Evolutionary conservation across 306 rosid species (phyloP).

Genomic region (Amphicarpaea edgeworthii): DNA sequence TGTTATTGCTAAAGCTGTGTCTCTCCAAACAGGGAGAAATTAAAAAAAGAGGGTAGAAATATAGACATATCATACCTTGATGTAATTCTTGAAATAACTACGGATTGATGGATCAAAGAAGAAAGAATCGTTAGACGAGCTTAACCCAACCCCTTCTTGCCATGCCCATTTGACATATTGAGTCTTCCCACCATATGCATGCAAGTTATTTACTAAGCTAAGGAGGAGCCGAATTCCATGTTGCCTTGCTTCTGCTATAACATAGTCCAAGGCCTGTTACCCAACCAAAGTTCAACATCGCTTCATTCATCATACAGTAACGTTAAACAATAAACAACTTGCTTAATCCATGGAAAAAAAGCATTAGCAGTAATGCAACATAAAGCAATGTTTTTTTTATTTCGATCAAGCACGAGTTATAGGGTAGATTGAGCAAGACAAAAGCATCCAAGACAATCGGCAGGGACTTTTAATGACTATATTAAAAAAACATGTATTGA

Average conservation of each 20-base stretch:
- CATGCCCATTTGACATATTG: conserved; percentile 98
- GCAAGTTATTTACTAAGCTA: conserved; percentile 92
- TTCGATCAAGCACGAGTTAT: conserved; percentile 27
- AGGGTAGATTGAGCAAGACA: neutral
- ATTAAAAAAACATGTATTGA: conserved; percentile 6
- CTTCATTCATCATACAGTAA: conserved; percentile 29
- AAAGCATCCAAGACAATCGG: neutral
- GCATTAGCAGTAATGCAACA: neutral
- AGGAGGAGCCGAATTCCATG: conserved; percentile 86
- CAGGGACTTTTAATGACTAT: conserved; percentile 17
- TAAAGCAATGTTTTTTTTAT: conserved; percentile 30
- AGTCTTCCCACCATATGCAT: conserved; percentile 96
- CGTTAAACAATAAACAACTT: conserved; percentile 9
- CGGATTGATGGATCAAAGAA: conserved; percentile 94
- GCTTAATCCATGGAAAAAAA: conserved; percentile 16
- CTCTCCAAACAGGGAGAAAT: neutral
- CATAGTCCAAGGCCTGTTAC: conserved; percentile 92
- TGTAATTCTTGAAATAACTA: conserved; percentile 76
- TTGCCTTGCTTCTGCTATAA: conserved; percentile 87
- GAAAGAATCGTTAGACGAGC: conserved; percentile 96
- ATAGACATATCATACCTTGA: conserved; percentile 65
- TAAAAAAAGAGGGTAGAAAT: neutral
- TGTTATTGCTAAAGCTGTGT: neutral
- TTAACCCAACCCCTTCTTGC: conserved; percentile 94
- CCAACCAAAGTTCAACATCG: conserved; percentile 41